Evolutionary conservation across 805 yeast species (phyloP).

Genomic region (Ogataea henricii): DNA sequence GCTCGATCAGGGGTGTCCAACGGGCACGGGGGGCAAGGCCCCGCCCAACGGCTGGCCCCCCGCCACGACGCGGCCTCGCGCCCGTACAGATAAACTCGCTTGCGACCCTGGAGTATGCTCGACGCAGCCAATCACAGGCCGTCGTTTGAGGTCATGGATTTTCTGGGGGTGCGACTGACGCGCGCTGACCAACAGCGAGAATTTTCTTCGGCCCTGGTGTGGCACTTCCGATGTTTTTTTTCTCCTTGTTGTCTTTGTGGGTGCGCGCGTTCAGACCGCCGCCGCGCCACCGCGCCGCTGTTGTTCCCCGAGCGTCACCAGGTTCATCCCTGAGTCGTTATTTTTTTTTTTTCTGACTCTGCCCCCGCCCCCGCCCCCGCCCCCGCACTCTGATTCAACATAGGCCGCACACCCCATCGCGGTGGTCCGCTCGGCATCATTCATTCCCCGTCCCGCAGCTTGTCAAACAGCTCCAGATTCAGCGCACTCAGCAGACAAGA

Average conservation of each 20-base stretch:
- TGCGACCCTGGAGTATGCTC: conserved; percentile 11
- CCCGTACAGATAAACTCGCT: conserved; percentile 5
- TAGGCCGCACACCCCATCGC: conserved; percentile 2
- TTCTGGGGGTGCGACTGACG: conserved; percentile 7
- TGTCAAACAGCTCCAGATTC: conserved; percentile 64
- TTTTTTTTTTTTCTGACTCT: not conserved
- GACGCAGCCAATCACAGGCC: conserved; percentile 11
- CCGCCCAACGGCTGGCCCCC: not conserved
- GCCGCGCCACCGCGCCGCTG: not conserved
- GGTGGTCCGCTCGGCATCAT: conserved; percentile 1
- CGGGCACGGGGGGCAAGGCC: not conserved
- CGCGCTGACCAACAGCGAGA: conserved; percentile 7
- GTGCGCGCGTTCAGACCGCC: not conserved
- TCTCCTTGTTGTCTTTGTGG: not conserved
- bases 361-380: conserved; percentile 14
- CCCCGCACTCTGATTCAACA: conserved; percentile 2
- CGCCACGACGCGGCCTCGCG: not conserved
- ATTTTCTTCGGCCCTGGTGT: conserved; percentile 16
- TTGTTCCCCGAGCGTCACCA: not conserved
- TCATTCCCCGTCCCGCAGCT: conserved; percentile 10
- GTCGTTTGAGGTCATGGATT: conserved; percentile 18
- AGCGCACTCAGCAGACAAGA: conserved; percentile 80
- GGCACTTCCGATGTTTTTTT: conserved; percentile 2
- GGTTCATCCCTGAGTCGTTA: no score
- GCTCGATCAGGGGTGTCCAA: not conserved